phyloP scores from a whole-genome alignment of 2,329 filamentous ascomycete species.

The Fusarium sp. region DNA sequence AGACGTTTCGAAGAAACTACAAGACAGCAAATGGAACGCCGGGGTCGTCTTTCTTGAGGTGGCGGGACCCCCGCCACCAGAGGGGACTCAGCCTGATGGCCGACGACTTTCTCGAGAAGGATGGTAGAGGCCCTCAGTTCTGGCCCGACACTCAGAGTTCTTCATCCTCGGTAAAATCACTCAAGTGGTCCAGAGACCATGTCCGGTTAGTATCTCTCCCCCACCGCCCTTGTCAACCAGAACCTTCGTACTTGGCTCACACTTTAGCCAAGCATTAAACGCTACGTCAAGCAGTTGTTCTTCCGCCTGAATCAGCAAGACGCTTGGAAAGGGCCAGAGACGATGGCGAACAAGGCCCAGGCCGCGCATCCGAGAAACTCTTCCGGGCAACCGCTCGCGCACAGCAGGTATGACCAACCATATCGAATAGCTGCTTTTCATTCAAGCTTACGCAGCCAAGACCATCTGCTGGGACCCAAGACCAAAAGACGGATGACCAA shows the following conservation, averaged over 20 bases:
- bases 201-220: neutral
- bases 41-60: neutral
- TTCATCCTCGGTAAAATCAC: too few species aligned
- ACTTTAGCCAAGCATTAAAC: slow-evolving; percentile 10
- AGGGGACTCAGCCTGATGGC: neutral
- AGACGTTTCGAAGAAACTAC: neutral
- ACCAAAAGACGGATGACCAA: too few species aligned
- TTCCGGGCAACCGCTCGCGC: too few species aligned
- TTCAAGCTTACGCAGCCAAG: too few species aligned
- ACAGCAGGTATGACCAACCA: too few species aligned
- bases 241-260: too few species aligned
- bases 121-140: neutral
- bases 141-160: slow-evolving; percentile 5
- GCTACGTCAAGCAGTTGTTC: neutral
- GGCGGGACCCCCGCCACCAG: neutral
- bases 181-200: neutral
- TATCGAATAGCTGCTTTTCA: too few species aligned
- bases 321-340: too few species aligned
- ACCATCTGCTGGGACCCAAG: too few species aligned
- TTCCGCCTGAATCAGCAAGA: slow-evolving; percentile 8
- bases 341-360: too few species aligned
- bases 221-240: too few species aligned
- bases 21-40: accelerated
- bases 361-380: too few species aligned
- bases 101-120: neutral